These are phyloP conservation scores for Candida albicans DNA, from an alignment of 1,139 yeast species.

Conservation along the genomic window DNA sequence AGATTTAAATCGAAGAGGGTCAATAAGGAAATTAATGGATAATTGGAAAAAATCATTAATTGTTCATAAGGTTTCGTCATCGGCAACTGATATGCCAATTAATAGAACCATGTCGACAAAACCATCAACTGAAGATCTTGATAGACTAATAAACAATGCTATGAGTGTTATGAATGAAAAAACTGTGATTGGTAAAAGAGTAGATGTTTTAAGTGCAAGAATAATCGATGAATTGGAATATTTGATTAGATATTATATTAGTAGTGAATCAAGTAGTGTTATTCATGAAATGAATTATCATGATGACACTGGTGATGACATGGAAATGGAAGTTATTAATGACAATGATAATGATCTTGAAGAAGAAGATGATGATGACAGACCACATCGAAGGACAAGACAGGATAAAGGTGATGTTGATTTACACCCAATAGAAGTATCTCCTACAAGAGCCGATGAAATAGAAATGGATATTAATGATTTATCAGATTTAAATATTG, in stretches of 20 bases:
- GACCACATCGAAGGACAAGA: slow-evolving; percentile 3
- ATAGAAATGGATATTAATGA: slow-evolving; percentile 35
- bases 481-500: slow-evolving; percentile 40
- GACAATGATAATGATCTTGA: slow-evolving; percentile 16
- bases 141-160: slow-evolving; percentile 12
- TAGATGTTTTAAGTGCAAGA: slow-evolving; percentile 77
- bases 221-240: slow-evolving; percentile 71
- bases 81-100: neutral
- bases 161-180: slow-evolving; percentile 15
- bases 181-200: slow-evolving; percentile 41
- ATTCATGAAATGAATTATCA: slow-evolving; percentile 24
- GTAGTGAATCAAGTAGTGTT: slow-evolving; percentile 24
- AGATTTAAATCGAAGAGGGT: slow-evolving; percentile 30
- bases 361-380: too few species aligned
- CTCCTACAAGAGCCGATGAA: slow-evolving; percentile 10
- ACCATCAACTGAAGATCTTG: slow-evolving; percentile 13
- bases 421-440: slow-evolving; percentile 9
- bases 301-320: slow-evolving; percentile 1
- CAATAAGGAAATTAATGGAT: slow-evolving; percentile 41
- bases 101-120: neutral
- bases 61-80: slow-evolving; percentile 5
- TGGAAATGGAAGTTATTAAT: neutral
- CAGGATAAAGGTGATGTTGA: slow-evolving; percentile 6
- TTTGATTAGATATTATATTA: slow-evolving; percentile 37
- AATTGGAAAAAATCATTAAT: slow-evolving; percentile 39